These are phyloP conservation scores for Tolypocladium amazonense DNA, from an alignment of 2,329 filamentous ascomycete genomes.

Conservation along the genomic window DNA sequence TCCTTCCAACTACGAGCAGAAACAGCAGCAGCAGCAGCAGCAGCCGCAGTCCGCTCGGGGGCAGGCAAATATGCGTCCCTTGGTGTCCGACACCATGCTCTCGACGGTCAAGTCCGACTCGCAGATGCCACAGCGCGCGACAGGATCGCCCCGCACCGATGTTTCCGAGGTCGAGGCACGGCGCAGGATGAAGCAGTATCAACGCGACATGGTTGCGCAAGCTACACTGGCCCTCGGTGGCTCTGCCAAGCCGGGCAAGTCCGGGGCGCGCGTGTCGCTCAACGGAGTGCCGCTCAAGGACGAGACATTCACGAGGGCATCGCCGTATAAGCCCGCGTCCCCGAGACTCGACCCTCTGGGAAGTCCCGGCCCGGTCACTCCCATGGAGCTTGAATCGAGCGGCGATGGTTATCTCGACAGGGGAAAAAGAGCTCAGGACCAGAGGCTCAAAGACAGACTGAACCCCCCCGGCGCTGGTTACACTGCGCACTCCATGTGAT, in stretches of 20 bases:
- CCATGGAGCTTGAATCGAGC: constrained; percentile 41
- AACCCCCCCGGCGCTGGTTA: not conserved
- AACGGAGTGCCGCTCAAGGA: constrained; percentile 25
- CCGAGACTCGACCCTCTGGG: constrained; percentile 41
- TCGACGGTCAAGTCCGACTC: constrained; percentile 24
- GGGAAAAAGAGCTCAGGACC: not conserved
- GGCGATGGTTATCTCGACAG: constrained; percentile 26
- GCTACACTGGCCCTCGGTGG: constrained; percentile 32
- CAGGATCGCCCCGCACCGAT: constrained; percentile 5
- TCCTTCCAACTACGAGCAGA: constrained; percentile 50
- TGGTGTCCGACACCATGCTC: constrained; percentile 16
- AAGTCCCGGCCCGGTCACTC: constrained; percentile 50
- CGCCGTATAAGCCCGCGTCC: constrained; percentile 34
- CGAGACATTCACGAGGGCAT: constrained; percentile 25
- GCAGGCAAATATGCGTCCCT: constrained; percentile 3
- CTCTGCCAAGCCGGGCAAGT: constrained; percentile 13
- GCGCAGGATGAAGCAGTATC: constrained; percentile 44
- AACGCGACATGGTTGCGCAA: constrained; percentile 50
- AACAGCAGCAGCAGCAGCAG: constrained; percentile 15
- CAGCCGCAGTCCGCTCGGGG: not conserved
- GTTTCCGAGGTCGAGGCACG: constrained; percentile 31
- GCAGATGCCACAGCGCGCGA: constrained; percentile 14
- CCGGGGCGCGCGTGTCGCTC: constrained; percentile 19
- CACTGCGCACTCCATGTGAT: constrained; percentile 1
- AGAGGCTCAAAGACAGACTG: not conserved